These are phyloP conservation scores for Wickerhamiella cacticola DNA, from an alignment of 805 yeast genomes.

Conservation along the genomic window DNA sequence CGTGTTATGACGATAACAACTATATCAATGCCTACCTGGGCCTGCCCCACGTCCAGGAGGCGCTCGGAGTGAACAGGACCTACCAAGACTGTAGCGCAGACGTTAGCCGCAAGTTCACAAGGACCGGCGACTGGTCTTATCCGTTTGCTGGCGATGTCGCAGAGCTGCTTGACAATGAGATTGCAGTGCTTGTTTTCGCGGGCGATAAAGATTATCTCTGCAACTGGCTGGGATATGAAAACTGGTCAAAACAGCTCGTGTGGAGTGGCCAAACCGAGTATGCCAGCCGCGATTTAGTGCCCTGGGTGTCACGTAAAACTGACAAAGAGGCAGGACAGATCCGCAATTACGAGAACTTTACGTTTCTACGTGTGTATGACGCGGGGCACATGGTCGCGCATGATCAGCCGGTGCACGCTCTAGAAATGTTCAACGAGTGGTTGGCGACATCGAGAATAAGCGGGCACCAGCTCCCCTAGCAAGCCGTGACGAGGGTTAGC, in stretches of 20 bases:
- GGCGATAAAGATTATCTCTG: conserved; percentile 95
- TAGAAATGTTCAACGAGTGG: conserved; percentile 83
- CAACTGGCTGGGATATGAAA: conserved; percentile 90
- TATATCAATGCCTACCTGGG: conserved; percentile 68
- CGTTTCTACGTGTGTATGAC: conserved; percentile 71
- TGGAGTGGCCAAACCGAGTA: conserved; percentile 51
- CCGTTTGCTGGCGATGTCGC: conserved; percentile 62
- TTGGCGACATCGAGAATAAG: too few relatives aligned
- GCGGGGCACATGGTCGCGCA: conserved; percentile 97
- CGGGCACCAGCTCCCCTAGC: too few relatives aligned
- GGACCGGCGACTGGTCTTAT: conserved; percentile 45
- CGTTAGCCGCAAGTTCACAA: conserved; percentile 56
- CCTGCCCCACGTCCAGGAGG: conserved; percentile 54
- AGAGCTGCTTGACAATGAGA: conserved; percentile 52
- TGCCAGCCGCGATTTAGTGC: conserved; percentile 30
- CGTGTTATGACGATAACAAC: conserved; percentile 65
- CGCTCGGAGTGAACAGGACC: conserved; percentile 76
- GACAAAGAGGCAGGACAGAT: conserved; percentile 51
- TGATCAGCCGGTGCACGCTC: conserved; percentile 68
- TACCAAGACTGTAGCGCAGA: conserved; percentile 67
- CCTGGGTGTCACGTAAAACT: conserved; percentile 31
- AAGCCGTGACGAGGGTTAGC: too few relatives aligned
- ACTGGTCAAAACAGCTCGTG: conserved; percentile 66
- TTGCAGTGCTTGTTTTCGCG: conserved; percentile 83
- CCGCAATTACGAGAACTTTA: conserved; percentile 57